Base-by-base conservation (phyloP, 2,329 filamentous ascomycete species). In the Magnaporthiopsis incrustans region DNA sequence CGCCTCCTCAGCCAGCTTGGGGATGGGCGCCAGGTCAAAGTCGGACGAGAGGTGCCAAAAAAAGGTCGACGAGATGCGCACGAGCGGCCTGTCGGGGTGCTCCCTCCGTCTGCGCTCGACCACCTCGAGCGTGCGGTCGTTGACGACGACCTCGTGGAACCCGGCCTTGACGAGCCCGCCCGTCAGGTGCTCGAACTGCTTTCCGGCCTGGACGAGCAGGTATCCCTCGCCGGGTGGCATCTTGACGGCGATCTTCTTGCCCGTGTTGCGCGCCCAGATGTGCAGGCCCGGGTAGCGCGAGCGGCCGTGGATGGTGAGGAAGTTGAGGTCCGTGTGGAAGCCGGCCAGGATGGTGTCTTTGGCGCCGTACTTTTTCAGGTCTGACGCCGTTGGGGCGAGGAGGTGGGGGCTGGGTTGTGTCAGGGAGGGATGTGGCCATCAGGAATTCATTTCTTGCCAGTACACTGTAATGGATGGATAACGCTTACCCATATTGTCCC, bases 241-340 rank as follows among this genome's bases (percentile, higher is more conserved):
- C 73, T 80, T 79, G 67, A 87, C 84, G 59, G 84, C 73, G 67
- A 87, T 85, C 67, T 81, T 80, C 66, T 77, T 78, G 59, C 84
- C 84, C 1, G 84, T 86, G 78, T 87, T 87, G 68, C 84, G 82
- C 27, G 83, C 84, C 84, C 84, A 87, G 70, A 87, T 82, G 75
- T 87, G 80, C 68, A 87, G 78, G 2, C 84, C 84, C 0, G 84
- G 84, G 68, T 85, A 87, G 65, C 84, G 82, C 35, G 82, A 85
- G 68, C 84, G 84, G 64, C 84, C 84, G 75, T 87, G 84, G 73
- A 87, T 87, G 67, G 84, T 87, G 63, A 87, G 78, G 72, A 86
- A 87, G 78, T 87, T 87, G 65, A 87, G 82, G 70, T 87, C 84
- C 0, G 84, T 86, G 73, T 87, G 84, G 76, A 87, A 87, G 56